phyloP scores from a whole-genome alignment of 2,329 filamentous ascomycete species.

The Talaromyces sp. region DNA sequence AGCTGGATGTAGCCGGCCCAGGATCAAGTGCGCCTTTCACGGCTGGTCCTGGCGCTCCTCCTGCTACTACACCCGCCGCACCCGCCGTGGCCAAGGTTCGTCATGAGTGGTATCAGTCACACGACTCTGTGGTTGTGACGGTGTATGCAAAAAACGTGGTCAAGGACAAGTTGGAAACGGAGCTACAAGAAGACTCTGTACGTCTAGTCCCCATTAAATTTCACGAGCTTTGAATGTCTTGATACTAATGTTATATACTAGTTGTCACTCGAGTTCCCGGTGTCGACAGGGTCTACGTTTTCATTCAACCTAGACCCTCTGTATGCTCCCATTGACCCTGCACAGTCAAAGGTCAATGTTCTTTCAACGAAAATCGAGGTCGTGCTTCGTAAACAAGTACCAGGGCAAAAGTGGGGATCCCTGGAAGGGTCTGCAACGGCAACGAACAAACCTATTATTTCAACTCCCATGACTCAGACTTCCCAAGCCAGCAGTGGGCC shows the following conservation, averaged over 20 bases:
- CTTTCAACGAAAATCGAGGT: constrained; percentile 79
- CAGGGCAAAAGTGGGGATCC: constrained; percentile 64
- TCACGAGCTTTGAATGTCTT: constrained; percentile 10
- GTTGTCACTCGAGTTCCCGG: constrained; percentile 57
- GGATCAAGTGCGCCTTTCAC: constrained; percentile 4
- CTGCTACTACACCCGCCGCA: constrained; percentile 2
- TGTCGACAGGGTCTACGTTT: constrained; percentile 50
- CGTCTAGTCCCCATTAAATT: constrained; percentile 15
- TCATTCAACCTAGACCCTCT: constrained; percentile 63
- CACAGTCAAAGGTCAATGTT: constrained; percentile 59
- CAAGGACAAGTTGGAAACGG: constrained; percentile 51
- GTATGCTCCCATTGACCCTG: constrained; percentile 60
- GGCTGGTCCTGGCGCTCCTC: constrained; percentile 11
- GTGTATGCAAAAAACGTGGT: constrained; percentile 63
- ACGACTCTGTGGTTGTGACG: constrained; percentile 57
- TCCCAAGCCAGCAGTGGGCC: constrained; percentile 40
- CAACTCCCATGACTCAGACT: constrained; percentile 15
- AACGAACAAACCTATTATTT: constrained; percentile 3
- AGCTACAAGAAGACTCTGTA: constrained; percentile 48
- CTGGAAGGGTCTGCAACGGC: constrained; percentile 47
- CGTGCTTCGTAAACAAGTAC: constrained; percentile 60
- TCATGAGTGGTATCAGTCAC: constrained; percentile 66
- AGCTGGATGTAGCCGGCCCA: constrained; percentile 5
- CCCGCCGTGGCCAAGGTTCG: constrained; percentile 55
- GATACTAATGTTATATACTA: constrained; percentile 21